Base-by-base conservation (phyloP, 2,329 filamentous ascomycete species). In the Ophiostoma ulmi region DNA sequence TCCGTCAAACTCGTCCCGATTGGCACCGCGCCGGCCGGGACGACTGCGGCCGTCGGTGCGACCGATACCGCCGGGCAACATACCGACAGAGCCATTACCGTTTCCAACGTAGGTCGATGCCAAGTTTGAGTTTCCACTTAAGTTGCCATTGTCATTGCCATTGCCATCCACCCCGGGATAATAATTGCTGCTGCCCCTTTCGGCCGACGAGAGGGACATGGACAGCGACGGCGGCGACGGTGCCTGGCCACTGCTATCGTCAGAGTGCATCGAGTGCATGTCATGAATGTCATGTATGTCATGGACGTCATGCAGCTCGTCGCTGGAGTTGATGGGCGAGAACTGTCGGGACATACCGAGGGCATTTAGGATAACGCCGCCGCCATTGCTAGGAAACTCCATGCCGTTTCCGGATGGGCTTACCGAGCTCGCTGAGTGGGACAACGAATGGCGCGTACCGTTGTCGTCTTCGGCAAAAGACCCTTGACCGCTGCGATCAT, bases 1-100 rank as follows among this genome's bases (percentile, higher is more conserved):
- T 2, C 92, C 92, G 80, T 95, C 92, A 80, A 96, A 96, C 80
- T 95, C 92, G 82, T 96, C 92, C 72, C 92, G 86, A 81, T 94
- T 94, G 61, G 90, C 92, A 36, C 91, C 88, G 39, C 90, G 86
- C 75, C 91, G 85, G 77, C 91, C 89, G 20, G 85, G 81, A 58
- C 84, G 82, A 69, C 80, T 79, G 76, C 86, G 86, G 68, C 81
- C 80, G 61, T 79, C 77, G 75, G 84, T 85, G 80, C 86, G 71
- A 80, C 78, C 75, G 67, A 79, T 17, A 17, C 67, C 31, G 35
- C 6, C 20, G 17, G 63, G n/a, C 17, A 65, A 78, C 77, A 61
- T 67, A 77, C 84, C 86, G 35, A 31, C 63, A 61, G 44, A n/a
- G 13, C 38, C 44, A 11, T 39, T 65, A 2, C 8, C 3, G 31